A percentile compares a stretch with the other conserved stretches of the same genome.
Evolutionary conservation across 23 red algal genomes (phyloP).

Genomic region (Cyanidiococcus yangmingshanensis): DNA sequence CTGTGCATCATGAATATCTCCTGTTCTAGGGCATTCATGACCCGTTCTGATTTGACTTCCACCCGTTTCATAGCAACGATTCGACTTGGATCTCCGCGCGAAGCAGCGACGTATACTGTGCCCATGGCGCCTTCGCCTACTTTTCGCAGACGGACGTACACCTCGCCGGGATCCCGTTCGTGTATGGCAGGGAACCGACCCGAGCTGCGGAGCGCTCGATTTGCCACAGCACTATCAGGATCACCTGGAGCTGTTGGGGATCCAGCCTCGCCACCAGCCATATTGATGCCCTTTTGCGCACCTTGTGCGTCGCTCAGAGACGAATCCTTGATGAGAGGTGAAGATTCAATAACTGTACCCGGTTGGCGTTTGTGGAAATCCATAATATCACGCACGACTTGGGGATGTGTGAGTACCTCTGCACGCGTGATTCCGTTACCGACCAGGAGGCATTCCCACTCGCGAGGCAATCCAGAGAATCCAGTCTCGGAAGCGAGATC

Average conservation of each 20-base stretch:
- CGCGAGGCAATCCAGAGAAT: constrained; percentile 69
- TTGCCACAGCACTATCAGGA: neutral
- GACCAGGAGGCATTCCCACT: constrained; percentile 74
- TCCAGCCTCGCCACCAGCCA: neutral
- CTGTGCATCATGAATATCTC: constrained; percentile 85
- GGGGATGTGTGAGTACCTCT: constrained; percentile 53
- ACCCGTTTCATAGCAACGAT: constrained; percentile 72
- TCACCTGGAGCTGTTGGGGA: neutral
- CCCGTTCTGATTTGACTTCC: constrained; percentile 35
- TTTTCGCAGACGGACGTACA: constrained; percentile 56
- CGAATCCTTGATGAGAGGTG: neutral
- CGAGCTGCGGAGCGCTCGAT: constrained; percentile 14
- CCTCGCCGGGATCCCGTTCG: constrained; percentile 48
- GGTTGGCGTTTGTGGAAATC: constrained; percentile 33
- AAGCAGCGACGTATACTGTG: constrained; percentile 52
- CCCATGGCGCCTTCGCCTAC: constrained; percentile 81
- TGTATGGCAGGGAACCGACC: constrained; percentile 47
- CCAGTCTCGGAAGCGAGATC: constrained; percentile 45
- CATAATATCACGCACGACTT: constrained; percentile 66
- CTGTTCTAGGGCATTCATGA: constrained; percentile 54
- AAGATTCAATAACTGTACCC: neutral
- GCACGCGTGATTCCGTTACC: constrained; percentile 62
- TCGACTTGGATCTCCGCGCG: constrained; percentile 28
- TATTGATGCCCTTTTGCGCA: constrained; percentile 16
- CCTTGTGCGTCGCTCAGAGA: constrained; percentile 23